Percentiles rank a stretch among this genome's conserved stretches.
These are phyloP conservation scores for Suillus decipiens DNA, from an alignment of 768 basidiomycete genomes.

Conservation along the genomic window DNA sequence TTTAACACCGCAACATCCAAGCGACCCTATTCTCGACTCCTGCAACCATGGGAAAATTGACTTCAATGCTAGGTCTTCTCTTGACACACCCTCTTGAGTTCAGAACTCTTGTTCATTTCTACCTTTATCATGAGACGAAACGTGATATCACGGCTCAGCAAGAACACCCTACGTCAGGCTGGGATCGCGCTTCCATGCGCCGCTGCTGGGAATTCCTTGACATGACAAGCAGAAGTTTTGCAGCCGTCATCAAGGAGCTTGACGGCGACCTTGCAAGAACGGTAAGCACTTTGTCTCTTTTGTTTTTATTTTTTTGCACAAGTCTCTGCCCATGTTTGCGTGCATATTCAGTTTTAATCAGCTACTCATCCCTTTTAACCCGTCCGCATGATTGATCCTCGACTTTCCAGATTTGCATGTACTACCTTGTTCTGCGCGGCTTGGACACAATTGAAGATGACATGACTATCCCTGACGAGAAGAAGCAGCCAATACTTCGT, in stretches of 20 bases:
- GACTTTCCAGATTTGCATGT: slow-evolving; percentile 78
- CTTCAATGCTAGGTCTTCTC: slow-evolving; percentile 62
- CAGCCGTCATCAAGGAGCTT: slow-evolving; percentile 92
- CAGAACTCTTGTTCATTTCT: slow-evolving; percentile 79
- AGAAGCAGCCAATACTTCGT: slow-evolving; percentile 86
- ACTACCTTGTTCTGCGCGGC: slow-evolving; percentile 91
- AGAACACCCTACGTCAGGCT: slow-evolving; percentile 81
- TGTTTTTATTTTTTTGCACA: slow-evolving; percentile 5
- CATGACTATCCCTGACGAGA: slow-evolving; percentile 86
- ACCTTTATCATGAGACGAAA: slow-evolving; percentile 76
- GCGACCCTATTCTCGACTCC: background rate
- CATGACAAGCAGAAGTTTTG: slow-evolving; percentile 84
- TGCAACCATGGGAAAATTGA: slow-evolving; percentile 51
- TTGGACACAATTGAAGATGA: slow-evolving; percentile 99
- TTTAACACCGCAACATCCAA: background rate
- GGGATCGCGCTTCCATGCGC: slow-evolving; percentile 85
- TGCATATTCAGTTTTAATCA: background rate
- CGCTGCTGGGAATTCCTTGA: slow-evolving; percentile 91
- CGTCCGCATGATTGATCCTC: slow-evolving; percentile 3
- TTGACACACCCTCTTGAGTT: slow-evolving; percentile 85
- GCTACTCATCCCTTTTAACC: background rate
- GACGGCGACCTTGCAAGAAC: slow-evolving; percentile 93
- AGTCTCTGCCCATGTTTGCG: slow-evolving; percentile 4
- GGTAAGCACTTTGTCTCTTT: slow-evolving; percentile 50
- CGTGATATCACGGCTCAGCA: slow-evolving; percentile 77